A percentile compares a stretch with the other conserved stretches of the same genome.
phyloP scores from a whole-genome alignment of 1,284 basidiomycete genomes.

The Testicularia cyperi region DNA sequence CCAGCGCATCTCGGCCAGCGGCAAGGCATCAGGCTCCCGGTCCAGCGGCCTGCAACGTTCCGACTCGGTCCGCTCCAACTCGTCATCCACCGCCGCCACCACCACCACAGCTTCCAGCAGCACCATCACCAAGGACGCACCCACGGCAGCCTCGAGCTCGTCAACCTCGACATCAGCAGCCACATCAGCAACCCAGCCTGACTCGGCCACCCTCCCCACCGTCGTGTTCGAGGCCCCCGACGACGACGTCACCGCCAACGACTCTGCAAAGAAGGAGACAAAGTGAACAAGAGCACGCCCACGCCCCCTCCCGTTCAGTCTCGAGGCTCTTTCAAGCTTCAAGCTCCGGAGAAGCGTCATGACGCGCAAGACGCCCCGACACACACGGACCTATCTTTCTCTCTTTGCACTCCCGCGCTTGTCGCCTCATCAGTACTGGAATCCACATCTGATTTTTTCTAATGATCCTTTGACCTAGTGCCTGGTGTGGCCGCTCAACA shows the following conservation, averaged over 20 bases:
- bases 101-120: constrained; percentile 4
- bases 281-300: too few species aligned
- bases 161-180: constrained; percentile 6
- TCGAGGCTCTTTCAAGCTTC: too few species aligned
- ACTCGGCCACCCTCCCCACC: constrained; percentile 12
- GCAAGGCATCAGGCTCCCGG: constrained; percentile 4
- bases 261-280: constrained; percentile 10
- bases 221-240: constrained; percentile 37
- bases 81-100: not conserved
- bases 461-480: too few species aligned
- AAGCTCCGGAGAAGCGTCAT: too few species aligned
- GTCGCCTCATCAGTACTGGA: too few species aligned
- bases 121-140: not conserved
- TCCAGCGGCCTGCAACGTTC: constrained; percentile 13
- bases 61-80: constrained; percentile 14
- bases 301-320: too few species aligned
- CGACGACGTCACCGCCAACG: constrained; percentile 15
- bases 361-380: too few species aligned
- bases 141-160: not conserved
- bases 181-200: not conserved
- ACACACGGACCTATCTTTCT: too few species aligned
- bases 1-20: constrained; percentile 71
- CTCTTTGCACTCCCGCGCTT: too few species aligned
- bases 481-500: too few species aligned
- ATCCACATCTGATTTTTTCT: too few species aligned